A percentile compares a stretch with the other conserved stretches of the same genome.
Evolutionary conservation across 805 yeast species (phyloP).

Genomic region (Zygosaccharomyces gambellarensis): DNA sequence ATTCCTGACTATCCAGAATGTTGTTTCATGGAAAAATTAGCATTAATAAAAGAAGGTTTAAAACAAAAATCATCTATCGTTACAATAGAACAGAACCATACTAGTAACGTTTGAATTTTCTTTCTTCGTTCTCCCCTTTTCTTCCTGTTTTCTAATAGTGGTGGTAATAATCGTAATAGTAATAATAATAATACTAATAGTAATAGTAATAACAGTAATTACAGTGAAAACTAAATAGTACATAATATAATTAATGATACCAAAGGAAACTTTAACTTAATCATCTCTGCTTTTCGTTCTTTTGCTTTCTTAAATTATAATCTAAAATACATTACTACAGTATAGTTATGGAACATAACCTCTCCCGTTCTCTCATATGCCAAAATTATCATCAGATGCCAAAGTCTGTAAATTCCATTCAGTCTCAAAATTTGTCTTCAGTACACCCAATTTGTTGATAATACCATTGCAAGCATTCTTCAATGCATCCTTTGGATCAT

Average conservation of each 20-base stretch:
- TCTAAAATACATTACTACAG: not conserved
- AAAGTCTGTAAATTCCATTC: conserved; percentile 91
- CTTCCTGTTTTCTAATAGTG: not conserved
- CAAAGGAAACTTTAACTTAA: not conserved
- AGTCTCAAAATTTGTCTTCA: conserved; percentile 73
- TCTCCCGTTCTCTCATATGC: conserved; percentile 6
- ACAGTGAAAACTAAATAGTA: not conserved
- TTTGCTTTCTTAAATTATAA: not conserved
- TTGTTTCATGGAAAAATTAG: conserved; percentile 43
- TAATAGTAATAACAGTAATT: not conserved
- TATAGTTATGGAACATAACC: not conserved
- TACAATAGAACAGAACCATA: conserved; percentile 22
- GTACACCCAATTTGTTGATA: conserved; percentile 68
- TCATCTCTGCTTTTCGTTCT: not conserved
- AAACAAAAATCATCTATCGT: conserved; percentile 34
- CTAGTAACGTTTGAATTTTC: not conserved
- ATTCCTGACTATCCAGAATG: conserved; percentile 46
- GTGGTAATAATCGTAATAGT: not conserved
- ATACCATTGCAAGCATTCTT: conserved; percentile 83
- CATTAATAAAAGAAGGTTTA: conserved; percentile 63
- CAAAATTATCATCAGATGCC: conserved; percentile 46
- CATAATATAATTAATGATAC: conserved; percentile 2
- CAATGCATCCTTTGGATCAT: conserved; percentile 84
- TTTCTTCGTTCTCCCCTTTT: not conserved
- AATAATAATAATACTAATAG: not conserved